Percentiles rank a stretch among this genome's conserved stretches.
phyloP scores from a whole-genome alignment of 176 grass and related monocot genomes.

The Lolium perenne region DNA sequence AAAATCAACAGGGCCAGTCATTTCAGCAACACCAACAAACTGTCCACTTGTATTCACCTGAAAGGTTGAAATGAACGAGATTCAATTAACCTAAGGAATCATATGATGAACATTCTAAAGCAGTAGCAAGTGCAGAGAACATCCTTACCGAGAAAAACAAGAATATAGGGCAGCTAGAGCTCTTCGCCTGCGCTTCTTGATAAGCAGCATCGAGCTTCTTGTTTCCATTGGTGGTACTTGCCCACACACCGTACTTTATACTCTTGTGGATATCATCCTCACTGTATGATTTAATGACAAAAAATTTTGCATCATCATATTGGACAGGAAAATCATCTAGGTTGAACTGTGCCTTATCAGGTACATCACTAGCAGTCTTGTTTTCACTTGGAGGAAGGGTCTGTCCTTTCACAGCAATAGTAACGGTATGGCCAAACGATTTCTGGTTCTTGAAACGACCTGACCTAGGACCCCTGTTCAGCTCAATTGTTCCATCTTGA shows the following conservation, averaged over 20 bases:
- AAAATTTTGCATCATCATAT: slow-evolving; percentile 85
- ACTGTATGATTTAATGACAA: slow-evolving; percentile 90
- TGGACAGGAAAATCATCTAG: slow-evolving; percentile 72
- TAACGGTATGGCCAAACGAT: slow-evolving; percentile 62
- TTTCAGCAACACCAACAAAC: slow-evolving; percentile 98
- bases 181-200: slow-evolving; percentile 85
- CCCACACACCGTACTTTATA: slow-evolving; percentile 93
- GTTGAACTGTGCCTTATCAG: slow-evolving; percentile 74
- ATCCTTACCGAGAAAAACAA: slow-evolving; percentile 91
- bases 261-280: slow-evolving; percentile 99
- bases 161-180: slow-evolving; percentile 73
- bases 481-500: slow-evolving; percentile 82
- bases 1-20: slow-evolving; percentile 91
- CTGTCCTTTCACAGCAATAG: slow-evolving; percentile 75
- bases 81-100: slow-evolving; percentile 8
- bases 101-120: neutral
- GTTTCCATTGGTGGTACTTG: slow-evolving; percentile 96
- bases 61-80: neutral
- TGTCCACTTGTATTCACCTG: slow-evolving; percentile 97
- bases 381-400: slow-evolving; percentile 59
- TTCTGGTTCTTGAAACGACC: slow-evolving; percentile 85
- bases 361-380: slow-evolving; percentile 48
- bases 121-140: neutral
- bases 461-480: slow-evolving; percentile 89
- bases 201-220: slow-evolving; percentile 93